phyloP scores from a whole-genome alignment of 495 filamentous ascomycete species.

The Xylaria telfairii region DNA sequence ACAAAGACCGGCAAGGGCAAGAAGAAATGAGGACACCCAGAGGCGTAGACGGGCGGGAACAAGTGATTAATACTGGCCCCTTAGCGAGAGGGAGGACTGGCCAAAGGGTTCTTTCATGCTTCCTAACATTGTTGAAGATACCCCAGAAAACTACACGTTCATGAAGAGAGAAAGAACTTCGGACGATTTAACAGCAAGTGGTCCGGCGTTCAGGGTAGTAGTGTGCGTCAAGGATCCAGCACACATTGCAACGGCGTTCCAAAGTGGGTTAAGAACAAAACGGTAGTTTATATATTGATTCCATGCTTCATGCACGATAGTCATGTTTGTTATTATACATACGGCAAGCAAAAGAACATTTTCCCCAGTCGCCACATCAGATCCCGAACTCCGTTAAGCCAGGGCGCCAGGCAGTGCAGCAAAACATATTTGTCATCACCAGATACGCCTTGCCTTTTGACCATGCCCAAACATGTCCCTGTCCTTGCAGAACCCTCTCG shows the following conservation, averaged over 20 bases:
- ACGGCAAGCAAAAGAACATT: constrained; percentile 12
- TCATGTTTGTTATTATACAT: constrained; percentile 25
- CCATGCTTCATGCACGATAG: constrained; percentile 15
- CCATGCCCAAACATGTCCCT: constrained; percentile 2
- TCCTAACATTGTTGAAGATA: constrained; percentile 16
- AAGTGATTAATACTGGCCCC: not conserved
- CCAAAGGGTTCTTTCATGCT: not conserved
- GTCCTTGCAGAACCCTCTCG: not conserved
- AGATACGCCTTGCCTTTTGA: constrained; percentile 19
- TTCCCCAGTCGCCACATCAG: constrained; percentile 1
- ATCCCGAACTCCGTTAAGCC: constrained; percentile 16
- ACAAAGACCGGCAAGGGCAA: constrained; percentile 72
- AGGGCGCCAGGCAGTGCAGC: constrained; percentile 20
- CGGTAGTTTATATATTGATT: constrained; percentile 26
- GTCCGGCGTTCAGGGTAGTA: constrained; percentile 19
- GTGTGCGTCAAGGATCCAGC: constrained; percentile 5
- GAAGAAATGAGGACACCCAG: constrained; percentile 62
- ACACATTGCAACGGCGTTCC: constrained; percentile 18
- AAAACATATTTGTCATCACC: constrained; percentile 15
- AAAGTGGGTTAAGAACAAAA: constrained; percentile 18
- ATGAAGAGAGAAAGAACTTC: not conserved
- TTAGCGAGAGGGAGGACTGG: not conserved
- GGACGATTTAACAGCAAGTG: not conserved
- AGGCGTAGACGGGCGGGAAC: constrained; percentile 24
- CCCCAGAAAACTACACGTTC: constrained; percentile 20